Base-by-base conservation (phyloP, 225 moss, liverwort and hornwort genomes). In the Lunularia cruciata region DNA sequence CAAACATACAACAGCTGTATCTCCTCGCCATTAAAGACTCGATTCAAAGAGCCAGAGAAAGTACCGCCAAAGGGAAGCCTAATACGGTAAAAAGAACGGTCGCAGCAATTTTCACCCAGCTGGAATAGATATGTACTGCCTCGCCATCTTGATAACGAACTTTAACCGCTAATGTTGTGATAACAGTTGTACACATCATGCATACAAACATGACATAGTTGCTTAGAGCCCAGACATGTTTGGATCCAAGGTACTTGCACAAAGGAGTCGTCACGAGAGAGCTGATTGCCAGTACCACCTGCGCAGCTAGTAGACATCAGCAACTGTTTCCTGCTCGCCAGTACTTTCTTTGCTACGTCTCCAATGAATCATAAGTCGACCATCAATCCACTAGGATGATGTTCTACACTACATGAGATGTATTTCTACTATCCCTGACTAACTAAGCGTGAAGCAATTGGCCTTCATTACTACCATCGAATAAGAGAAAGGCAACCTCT, bases 191-290 rank as follows among this genome's bases (percentile, higher is more conserved):
- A 73, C 77, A 88, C 11, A 71, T 82, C 95, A 95, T 90, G 67
- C 86, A 84, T 15, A 83, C 0, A 42, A 90, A 92, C 9, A 95
- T 73, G n/a, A 83, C 52, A 67, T 79, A 92, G 68, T 95, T 95
- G 26, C 88, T 77, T 26, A 83, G 47, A 13, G 90, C 92, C 95
- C 95, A 95, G 18, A 92, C 76, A 62, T 88, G 84, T 68, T 90
- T 92, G 10, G 95, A 88, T 6, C 95, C 95, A 12, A 92, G 47
- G 63, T 76, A 81, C 15, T 63, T 77, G 75, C 81, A 90, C 8
- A 95, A 34, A 23, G 86, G 80, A 59, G 90, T 89, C 33, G 92
- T 90, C 47, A 87, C 73, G 51, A 95, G 75, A 28, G 95, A 92
- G 64, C 86, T 88, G 58, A 92, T 68, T 45, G 82, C 90, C 25